These are phyloP conservation scores for Geotrichum macrosporum DNA, from an alignment of 1,139 yeast species.

Conservation along the genomic window DNA sequence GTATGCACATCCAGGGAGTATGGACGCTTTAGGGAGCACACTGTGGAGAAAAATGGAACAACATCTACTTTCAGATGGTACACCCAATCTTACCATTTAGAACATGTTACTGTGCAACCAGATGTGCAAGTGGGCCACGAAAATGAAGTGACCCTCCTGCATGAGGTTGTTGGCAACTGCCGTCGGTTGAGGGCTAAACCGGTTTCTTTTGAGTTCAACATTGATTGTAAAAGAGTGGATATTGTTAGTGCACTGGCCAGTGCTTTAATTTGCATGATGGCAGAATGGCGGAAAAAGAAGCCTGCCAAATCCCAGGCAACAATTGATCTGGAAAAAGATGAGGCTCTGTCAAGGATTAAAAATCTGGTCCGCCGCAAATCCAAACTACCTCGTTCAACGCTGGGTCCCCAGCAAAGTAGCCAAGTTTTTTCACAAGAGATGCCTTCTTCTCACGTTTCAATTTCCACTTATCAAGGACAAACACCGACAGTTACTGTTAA, in stretches of 20 bases:
- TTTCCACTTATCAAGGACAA: too few relatives aligned
- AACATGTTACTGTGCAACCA: constrained; percentile 7
- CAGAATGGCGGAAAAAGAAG: constrained; percentile 13
- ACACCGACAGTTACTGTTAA: too few relatives aligned
- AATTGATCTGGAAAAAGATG: constrained; percentile 13
- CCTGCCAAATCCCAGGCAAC: constrained; percentile 10
- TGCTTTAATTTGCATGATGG: constrained; percentile 14
- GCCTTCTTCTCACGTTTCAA: too few relatives aligned
- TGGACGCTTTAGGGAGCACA: constrained; percentile 13
- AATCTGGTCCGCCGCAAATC: too few relatives aligned
- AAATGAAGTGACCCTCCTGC: not conserved
- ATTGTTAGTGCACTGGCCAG: constrained; percentile 10
- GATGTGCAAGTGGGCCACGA: not conserved
- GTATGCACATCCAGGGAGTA: constrained; percentile 1
- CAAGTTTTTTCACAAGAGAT: not conserved
- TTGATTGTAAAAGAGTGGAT: constrained; percentile 9
- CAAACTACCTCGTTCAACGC: not conserved
- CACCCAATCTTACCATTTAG: constrained; percentile 11
- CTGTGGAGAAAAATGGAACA: not conserved
- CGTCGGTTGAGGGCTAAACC: constrained; percentile 2
- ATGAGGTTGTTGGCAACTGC: constrained; percentile 16
- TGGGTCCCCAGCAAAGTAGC: not conserved
- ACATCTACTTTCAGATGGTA: constrained; percentile 12
- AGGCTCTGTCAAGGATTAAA: not conserved
- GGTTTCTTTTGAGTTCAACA: constrained; percentile 7